phyloP scores from a whole-genome alignment of 2,329 filamentous ascomycete genomes.

The Fusarium sp. region DNA sequence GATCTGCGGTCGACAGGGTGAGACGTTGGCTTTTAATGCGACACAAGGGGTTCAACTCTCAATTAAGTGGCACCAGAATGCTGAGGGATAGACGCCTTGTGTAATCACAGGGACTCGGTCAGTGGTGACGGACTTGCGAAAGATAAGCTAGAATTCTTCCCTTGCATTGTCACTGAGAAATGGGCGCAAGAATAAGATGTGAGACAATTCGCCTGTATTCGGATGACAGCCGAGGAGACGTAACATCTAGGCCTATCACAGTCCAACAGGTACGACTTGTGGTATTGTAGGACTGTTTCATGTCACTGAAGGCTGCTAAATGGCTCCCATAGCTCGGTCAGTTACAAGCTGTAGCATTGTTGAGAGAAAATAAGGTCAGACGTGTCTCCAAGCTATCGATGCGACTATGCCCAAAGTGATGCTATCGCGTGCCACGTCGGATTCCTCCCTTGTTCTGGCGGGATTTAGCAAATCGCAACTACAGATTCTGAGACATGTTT shows the following conservation, averaged over 20 bases:
- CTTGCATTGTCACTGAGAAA: conserved; percentile 7
- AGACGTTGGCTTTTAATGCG: conserved; percentile 14
- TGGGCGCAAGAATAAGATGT: neutral
- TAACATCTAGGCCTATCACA: neutral
- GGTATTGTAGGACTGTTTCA: neutral
- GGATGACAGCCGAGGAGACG: neutral
- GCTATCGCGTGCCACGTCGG: neutral
- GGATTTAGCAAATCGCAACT: neutral
- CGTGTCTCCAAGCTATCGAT: neutral
- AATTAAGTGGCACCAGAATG: neutral
- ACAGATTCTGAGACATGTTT: neutral
- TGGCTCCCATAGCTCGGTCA: neutral
- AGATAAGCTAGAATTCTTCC: neutral
- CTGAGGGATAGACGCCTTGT: neutral
- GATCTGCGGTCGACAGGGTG: neutral
- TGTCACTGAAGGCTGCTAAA: accelerated
- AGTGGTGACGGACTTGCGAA: neutral
- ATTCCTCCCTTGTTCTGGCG: neutral
- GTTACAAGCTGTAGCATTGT: too few relatives aligned
- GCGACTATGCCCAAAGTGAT: neutral
- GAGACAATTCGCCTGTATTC: conserved; percentile 5
- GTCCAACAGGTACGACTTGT: neutral
- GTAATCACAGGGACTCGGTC: too few relatives aligned
- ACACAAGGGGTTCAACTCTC: conserved; percentile 6
- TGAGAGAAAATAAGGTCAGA: neutral